Evolutionary conservation across 148 eudicot genomes (phyloP), one percentile per base, ranked within the genome.

Genomic region (Vaccinium corymbosum): DNA sequence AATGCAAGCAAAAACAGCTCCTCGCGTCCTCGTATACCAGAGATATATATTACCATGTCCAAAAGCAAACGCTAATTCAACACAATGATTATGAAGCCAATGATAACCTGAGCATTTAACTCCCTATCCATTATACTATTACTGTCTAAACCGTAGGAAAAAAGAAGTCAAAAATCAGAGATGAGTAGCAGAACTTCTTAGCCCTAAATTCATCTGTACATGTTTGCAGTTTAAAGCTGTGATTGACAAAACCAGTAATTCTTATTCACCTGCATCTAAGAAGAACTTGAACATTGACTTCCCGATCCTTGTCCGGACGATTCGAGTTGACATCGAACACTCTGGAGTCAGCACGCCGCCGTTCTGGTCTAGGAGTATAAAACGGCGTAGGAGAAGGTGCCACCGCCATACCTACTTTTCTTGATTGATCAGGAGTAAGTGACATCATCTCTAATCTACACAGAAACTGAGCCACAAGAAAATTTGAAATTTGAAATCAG

Each of bases 181-280:
- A 56, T n/a, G 56, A 76, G 49, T n/a, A 68, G 13, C 29, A 62
- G 32, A 22, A 29, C n/a, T 3, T 0, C 20, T 25, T 62, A 55
- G 17, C 57, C 73, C 73, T 13, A 68, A 68, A 20, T 68, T 4
- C 76, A 72, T 10, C 8, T 0, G 48, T 19, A 0, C 12, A 2
- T 7, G 46, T 20, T 75, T 46, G 25, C 20, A 74, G 7, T 74
- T 38, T 4, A 19, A 38, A 42, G 9, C 0, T 9, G 25, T 27
- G 19, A 75, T 9, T 75, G 29, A 46, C 19, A 46, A 42, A n/a
- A 61, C 32, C 15, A 35, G 32, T 9, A 22, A 8, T 64, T 59
- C n/a, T 27, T 76, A 70, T 59, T 68, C 72, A 95, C 98, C 98
- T 94, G 98, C 98, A 95, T 90, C 98, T 83, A 9, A 95, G 95